Conservation (phyloP, 2,329 filamentous ascomycete species). For the Colletotrichum melonis region DNA sequence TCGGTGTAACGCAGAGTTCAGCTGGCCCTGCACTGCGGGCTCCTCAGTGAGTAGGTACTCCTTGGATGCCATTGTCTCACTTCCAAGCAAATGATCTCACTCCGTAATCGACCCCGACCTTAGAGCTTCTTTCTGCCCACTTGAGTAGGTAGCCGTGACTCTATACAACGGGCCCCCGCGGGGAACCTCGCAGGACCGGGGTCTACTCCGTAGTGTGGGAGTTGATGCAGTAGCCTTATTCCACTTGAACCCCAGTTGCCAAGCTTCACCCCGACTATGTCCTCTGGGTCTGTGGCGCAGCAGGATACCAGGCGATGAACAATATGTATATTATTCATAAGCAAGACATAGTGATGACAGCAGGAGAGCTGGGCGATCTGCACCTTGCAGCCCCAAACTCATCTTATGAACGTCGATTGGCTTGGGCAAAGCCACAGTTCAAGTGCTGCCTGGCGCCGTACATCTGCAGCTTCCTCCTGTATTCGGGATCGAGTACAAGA, state of each 20-base stretch:
- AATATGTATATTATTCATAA: background rate
- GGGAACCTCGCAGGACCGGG: background rate
- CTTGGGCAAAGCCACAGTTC: constrained; percentile 6
- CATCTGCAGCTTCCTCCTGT: background rate
- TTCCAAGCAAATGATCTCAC: background rate
- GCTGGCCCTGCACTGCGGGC: background rate
- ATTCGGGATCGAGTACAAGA: background rate
- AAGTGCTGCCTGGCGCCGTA: constrained; percentile 10
- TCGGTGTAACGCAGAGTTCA: background rate
- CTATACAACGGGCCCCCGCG: background rate
- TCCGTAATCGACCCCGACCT: background rate
- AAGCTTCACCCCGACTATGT: background rate
- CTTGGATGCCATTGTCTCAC: background rate
- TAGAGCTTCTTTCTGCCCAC: constrained; percentile 6
- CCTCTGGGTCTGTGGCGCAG: constrained; percentile 12
- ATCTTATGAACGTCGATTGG: constrained; percentile 6
- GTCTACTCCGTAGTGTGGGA: background rate
- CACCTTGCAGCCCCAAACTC: constrained; percentile 1
- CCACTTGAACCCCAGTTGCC: constrained; percentile 5
- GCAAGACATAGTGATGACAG: background rate
- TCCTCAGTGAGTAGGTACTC: background rate
- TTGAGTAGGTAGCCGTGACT: background rate
- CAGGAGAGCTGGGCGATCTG: constrained; percentile 2
- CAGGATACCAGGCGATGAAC: constrained; percentile 1
- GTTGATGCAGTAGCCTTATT: background rate